Evolutionary conservation across 371 early-diverging fungal genomes (phyloP), one percentile per base, ranked within the genome.

Genomic region (Mucor plumbeus): DNA sequence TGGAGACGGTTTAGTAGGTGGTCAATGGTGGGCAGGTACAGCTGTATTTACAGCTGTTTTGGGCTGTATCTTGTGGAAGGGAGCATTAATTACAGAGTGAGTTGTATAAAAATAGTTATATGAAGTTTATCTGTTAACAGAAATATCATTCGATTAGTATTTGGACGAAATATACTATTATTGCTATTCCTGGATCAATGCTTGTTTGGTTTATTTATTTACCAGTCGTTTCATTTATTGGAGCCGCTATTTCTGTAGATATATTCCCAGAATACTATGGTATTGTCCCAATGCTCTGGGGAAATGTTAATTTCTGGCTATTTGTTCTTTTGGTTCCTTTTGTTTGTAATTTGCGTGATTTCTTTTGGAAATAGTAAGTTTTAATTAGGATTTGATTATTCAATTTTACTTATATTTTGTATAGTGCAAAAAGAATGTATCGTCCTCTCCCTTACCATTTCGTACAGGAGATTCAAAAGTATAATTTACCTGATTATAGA

Each of bases 391-490:
- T 15, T 31, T 6, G 54, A n/a, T 56, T 33, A 44, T 0, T 21
- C 8, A 34, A 13, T 68, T 68, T 55, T 31, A 26, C n/a, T 21
- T 53, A 48, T 15, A 53, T n/a, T 48, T 17, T 50, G 47, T 44
- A 34, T 11, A 92, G 92, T 75, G 65, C 75, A 65, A 91, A 95
- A 80, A 90, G 95, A 53, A 92, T 91, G 87, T 93, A 92, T 77
- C 78, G 87, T 53, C 87, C 92, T 17, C 67, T 88, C 64, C 86
- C 93, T 10, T 97, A 97, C 79, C 98, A 98, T 74, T 94, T 94
- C 69, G 94, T 97, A 38, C 98, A 98, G 80, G 98, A 98, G 80
- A 97, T 98, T 55, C 96, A 97, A 78, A 96, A 98, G 80, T 96
- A 90, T 89, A 96, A 97, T 80, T 94, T 97, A 61, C 97, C 97